phyloP scores from a whole-genome alignment of 2,329 filamentous ascomycete species.

The Monilinia laxa region DNA sequence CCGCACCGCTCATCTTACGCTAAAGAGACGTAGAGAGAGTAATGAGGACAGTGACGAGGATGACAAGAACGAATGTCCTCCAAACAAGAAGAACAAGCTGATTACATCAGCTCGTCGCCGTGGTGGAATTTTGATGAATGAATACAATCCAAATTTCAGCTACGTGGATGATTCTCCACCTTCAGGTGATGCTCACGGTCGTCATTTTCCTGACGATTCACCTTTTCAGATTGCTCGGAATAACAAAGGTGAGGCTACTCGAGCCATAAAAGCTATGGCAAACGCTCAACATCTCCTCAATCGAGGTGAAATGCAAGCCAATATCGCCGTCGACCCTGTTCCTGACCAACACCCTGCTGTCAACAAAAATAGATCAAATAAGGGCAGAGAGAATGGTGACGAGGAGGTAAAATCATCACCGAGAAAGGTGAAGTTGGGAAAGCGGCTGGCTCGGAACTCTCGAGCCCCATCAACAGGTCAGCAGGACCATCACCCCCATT shows the following conservation, averaged over 20 bases:
- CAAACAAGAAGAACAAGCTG: not conserved
- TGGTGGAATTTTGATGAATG: not conserved
- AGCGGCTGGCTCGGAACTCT: not conserved
- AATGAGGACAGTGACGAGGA: not conserved
- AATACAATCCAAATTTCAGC: not conserved
- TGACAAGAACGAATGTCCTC: not conserved
- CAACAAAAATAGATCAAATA: not conserved
- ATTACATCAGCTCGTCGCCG: not conserved
- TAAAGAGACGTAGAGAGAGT: not conserved
- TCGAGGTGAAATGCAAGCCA: not conserved
- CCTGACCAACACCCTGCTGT: no score
- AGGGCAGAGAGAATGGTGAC: not conserved
- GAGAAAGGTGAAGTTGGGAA: not conserved
- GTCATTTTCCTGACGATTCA: not conserved
- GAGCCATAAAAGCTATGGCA: not conserved
- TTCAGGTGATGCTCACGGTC: not conserved
- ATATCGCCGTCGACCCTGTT: fast-evolving
- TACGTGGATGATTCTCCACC: not conserved
- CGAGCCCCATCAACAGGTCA: no score
- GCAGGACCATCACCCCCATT: not conserved
- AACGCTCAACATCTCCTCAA: not conserved
- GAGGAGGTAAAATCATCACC: not conserved
- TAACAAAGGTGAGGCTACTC: not conserved
- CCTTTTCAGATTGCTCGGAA: not conserved
- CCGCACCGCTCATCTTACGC: no score